Percentiles rank a stretch among this genome's conserved stretches.
Evolutionary conservation across 2,329 filamentous ascomycete species (phyloP).

Genomic region (Raffaelea albimanens): DNA sequence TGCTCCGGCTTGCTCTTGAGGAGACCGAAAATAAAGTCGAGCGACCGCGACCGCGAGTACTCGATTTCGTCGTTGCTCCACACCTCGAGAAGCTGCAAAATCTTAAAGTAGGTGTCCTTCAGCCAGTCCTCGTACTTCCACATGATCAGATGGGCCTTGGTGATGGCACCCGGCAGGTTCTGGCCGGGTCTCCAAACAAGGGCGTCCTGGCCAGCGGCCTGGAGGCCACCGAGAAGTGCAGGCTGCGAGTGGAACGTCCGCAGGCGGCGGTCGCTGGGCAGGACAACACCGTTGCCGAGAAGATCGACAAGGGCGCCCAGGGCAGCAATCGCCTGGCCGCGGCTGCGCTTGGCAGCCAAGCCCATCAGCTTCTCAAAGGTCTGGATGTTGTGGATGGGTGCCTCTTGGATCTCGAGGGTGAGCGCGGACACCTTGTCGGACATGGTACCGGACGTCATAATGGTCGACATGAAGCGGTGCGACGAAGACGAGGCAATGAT

Average conservation of each 20-base stretch:
- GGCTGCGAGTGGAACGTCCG: constrained; percentile 73
- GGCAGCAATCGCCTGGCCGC: constrained; percentile 87
- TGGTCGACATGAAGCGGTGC: constrained; percentile 92
- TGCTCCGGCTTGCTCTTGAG: constrained; percentile 95
- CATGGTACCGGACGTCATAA: constrained; percentile 92
- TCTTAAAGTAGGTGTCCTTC: constrained; percentile 86
- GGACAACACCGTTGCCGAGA: constrained; percentile 75
- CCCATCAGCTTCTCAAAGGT: constrained; percentile 76
- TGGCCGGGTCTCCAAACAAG: constrained; percentile 59
- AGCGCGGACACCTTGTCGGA: constrained; percentile 95
- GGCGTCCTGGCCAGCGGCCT: constrained; percentile 38
- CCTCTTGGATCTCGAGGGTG: constrained; percentile 91
- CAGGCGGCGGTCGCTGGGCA: constrained; percentile 75
- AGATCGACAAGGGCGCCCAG: constrained; percentile 89
- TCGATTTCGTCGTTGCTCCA: constrained; percentile 96
- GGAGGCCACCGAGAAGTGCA: constrained; percentile 60
- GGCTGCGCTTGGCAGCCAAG: constrained; percentile 85
- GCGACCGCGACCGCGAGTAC: constrained; percentile 76
- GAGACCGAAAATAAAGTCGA: constrained; percentile 86
- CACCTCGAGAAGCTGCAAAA: constrained; percentile 80
- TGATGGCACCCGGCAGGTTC: constrained; percentile 62
- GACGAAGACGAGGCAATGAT: constrained; percentile 74
- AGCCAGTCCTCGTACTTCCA: constrained; percentile 96
- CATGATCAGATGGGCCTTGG: constrained; percentile 67
- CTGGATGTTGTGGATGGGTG: constrained; percentile 84